A percentile compares a stretch with the other conserved stretches of the same genome.
phyloP scores from a whole-genome alignment of 2,329 filamentous ascomycete species.

The Alternaria gaisen region DNA sequence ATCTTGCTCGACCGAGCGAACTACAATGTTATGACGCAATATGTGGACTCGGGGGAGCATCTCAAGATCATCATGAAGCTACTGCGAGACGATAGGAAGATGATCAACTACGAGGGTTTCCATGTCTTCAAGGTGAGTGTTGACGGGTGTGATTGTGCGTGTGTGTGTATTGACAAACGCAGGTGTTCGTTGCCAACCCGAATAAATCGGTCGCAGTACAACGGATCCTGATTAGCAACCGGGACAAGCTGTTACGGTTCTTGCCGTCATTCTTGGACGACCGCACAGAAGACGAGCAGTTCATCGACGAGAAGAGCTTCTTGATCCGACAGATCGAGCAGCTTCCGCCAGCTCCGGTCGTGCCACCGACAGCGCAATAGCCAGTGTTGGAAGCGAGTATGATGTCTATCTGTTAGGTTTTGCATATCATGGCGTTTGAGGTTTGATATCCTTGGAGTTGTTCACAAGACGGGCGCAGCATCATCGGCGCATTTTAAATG shows the following conservation, averaged over 20 bases:
- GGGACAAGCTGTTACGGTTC: slow-evolving; percentile 88
- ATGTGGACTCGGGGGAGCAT: slow-evolving; percentile 94
- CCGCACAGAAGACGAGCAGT: slow-evolving; percentile 96
- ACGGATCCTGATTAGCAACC: slow-evolving; percentile 95
- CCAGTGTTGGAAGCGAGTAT: not conserved
- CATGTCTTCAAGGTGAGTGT: slow-evolving; percentile 87
- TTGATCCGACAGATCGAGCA: slow-evolving; percentile 88
- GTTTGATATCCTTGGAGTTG: slow-evolving; percentile 14
- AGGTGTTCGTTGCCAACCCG: slow-evolving; percentile 97
- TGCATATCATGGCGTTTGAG: slow-evolving; percentile 20
- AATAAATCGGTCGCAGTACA: slow-evolving; percentile 97
- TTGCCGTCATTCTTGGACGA: slow-evolving; percentile 92
- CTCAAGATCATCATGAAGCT: slow-evolving; percentile 99
- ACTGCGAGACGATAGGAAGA: slow-evolving; percentile 91
- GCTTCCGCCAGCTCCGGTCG: slow-evolving; percentile 46
- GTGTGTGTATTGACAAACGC: slow-evolving; percentile 21
- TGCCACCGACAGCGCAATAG: slow-evolving; percentile 33
- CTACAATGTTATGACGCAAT: slow-evolving; percentile 97
- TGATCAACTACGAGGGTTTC: slow-evolving; percentile 99
- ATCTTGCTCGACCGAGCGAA: slow-evolving; percentile 94
- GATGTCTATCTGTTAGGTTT: slow-evolving; percentile 1
- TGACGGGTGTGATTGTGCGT: not conserved
- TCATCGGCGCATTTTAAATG: slow-evolving; percentile 6
- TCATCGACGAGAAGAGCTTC: slow-evolving; percentile 97
- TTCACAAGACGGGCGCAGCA: slow-evolving; percentile 6